Evolutionary conservation across 2,329 filamentous ascomycete species (phyloP), one percentile per base, ranked within the genome.

Genomic region (Thelonectria olida): DNA sequence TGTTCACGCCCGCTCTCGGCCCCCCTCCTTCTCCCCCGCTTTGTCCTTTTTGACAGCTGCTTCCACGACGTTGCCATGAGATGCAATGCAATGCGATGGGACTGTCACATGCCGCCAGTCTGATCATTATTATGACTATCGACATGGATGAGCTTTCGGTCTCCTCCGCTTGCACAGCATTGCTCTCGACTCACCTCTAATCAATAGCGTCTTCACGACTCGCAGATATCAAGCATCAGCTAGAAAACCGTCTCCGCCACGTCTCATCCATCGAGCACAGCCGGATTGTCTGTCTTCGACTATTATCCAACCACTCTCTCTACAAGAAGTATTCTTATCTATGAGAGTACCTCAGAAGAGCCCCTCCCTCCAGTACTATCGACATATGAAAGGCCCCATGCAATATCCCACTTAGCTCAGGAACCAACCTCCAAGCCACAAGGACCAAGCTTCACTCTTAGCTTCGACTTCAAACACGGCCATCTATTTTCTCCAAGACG

Each of bases 361-460:
- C n/a, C n/a, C n/a, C n/a, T n/a, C n/a, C n/a, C n/a, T n/a, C n/a
- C n/a, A n/a, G n/a, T n/a, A n/a, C n/a, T n/a, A n/a, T n/a, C n/a
- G n/a, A n/a, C n/a, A n/a, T n/a, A n/a, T n/a, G n/a, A n/a, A n/a
- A n/a, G n/a, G n/a, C n/a, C n/a, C n/a, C n/a, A n/a, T n/a, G n/a
- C 15, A 17, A 19, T 20, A 8, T 20, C 19, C 38, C n/a, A 38
- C 28, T 39, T 61, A 52, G 47, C 52, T 39, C 52, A 61, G 58
- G 51, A 31, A 55, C 58, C 58, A 31, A 51, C 51, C 42, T 51
- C 48, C 45, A 50, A 34, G 47, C 58, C 58, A 55, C 52, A 31
- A 25, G 23, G 58, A 19, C 39, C 52, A 55, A 51, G 57, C 51
- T 51, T 34, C 38, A 5, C 12, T 17, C 13, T 54, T 61, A 55